Conservation (phyloP, 1,284 basidiomycete species). For the Porodaedalea pini region DNA sequence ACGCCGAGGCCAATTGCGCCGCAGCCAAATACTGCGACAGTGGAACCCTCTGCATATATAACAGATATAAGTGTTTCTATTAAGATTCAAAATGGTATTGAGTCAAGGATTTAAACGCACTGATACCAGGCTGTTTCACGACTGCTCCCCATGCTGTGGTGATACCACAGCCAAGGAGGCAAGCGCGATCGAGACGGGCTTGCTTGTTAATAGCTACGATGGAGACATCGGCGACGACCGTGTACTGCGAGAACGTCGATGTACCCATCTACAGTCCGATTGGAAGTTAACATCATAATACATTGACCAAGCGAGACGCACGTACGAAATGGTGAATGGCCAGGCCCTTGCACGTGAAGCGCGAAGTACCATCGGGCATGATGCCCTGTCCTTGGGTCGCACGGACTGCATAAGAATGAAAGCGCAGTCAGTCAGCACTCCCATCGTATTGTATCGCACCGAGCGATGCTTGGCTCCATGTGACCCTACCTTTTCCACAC, state of each 20-base stretch:
- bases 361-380: slow-evolving; percentile 91
- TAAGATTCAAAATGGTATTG: background rate
- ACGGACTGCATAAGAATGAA: slow-evolving; percentile 55
- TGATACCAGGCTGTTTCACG: slow-evolving; percentile 73
- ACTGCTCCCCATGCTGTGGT: slow-evolving; percentile 96
- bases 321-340: slow-evolving; percentile 88
- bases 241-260: slow-evolving; percentile 98
- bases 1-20: slow-evolving; percentile 96
- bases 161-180: slow-evolving; percentile 93
- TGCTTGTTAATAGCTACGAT: slow-evolving; percentile 86
- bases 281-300: background rate
- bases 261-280: slow-evolving; percentile 81
- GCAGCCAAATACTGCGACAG: slow-evolving; percentile 92
- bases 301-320: slow-evolving; percentile 13
- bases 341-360: slow-evolving; percentile 90
- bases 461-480: slow-evolving; percentile 1
- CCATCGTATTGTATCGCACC: background rate
- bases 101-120: slow-evolving; percentile 43
- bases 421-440: background rate
- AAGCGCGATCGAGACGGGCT: slow-evolving; percentile 92
- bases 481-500: slow-evolving; percentile 70
- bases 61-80: background rate
- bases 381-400: slow-evolving; percentile 93
- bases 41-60: slow-evolving; percentile 63
- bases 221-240: slow-evolving; percentile 96